Evolutionary conservation across 495 filamentous ascomycete species (phyloP), one percentile per base, ranked within the genome.

Genomic region (Penicillium chermesinum): DNA sequence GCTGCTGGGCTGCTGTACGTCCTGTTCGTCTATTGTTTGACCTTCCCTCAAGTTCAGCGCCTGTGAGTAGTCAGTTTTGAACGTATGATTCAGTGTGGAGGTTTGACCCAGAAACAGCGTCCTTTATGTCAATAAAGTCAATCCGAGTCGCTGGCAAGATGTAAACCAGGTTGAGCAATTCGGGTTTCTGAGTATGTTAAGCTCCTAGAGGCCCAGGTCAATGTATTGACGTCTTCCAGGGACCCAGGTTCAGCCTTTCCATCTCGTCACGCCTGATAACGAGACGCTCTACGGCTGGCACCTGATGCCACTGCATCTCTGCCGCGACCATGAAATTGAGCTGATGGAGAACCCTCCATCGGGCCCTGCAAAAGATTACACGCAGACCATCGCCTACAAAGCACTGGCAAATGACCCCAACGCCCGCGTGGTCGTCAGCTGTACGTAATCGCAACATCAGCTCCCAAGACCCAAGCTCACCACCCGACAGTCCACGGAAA

Each of bases 61-160:
- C 66, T 75, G 79, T 82, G 64, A 53, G 66, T 38, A n/a, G n/a
- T n/a, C n/a, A n/a, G n/a, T n/a, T n/a, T n/a, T n/a, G n/a, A n/a
- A n/a, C n/a, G n/a, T n/a, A n/a, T n/a, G n/a, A n/a, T 1, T 13
- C 20, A 48, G 22, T 41, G 32, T 4, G n/a, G 9, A 33, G 54
- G 17, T 53, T 54, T 63, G 16, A 55, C 36, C 7, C 33, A 12
- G 6, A 8, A 17, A 35, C 56, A 91, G 88, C 52, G 82, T 81
- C 16, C 63, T 96, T 13, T 96, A 94, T 65, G 82, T 80, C 12
- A 83, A 94, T 61, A 83, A 82, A 35, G 44, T 91, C 47, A 80
- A 89, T 51, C 82, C 84, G 0, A 62, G 76, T 10, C 77, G 78
- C 54, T 89, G 82, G 79, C 70, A 84, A 42, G 75, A 93, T 59